Conservation (phyloP, 2,329 filamentous ascomycete genomes). For the Cercospora berteroae region DNA sequence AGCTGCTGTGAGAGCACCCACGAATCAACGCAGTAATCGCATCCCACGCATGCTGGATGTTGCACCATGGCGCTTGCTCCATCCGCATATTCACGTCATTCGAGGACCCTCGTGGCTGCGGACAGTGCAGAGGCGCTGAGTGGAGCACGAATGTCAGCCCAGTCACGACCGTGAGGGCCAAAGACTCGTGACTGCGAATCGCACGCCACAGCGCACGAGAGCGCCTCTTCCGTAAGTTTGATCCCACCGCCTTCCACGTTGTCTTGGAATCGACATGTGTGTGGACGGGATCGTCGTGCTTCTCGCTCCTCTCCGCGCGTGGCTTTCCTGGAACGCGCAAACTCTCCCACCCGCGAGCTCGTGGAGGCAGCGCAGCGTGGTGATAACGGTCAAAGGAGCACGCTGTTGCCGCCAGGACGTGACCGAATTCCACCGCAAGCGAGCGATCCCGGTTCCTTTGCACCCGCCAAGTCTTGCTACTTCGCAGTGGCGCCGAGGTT, state of each 20-base stretch:
- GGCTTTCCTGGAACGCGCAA: slow-evolving; percentile 8
- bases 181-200: neutral
- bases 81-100: neutral
- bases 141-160: neutral
- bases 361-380: neutral
- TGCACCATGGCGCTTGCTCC: neutral
- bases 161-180: neutral
- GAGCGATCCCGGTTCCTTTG: neutral
- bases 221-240: slow-evolving; percentile 14
- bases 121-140: neutral
- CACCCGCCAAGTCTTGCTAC: neutral
- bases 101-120: neutral
- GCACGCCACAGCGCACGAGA: slow-evolving; percentile 3
- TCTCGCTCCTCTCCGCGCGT: neutral
- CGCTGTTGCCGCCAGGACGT: slow-evolving; percentile 5
- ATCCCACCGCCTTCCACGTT: slow-evolving; percentile 10
- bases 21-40: neutral
- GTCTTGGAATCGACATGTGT: slow-evolving; percentile 6
- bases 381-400: neutral
- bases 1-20: neutral
- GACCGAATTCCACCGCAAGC: slow-evolving; percentile 1
- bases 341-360: neutral
- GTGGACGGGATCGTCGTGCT: slow-evolving; percentile 8
- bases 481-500: slow-evolving; percentile 5
- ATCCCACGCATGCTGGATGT: neutral